phyloP scores from a whole-genome alignment of 2,329 filamentous ascomycete genomes.

The Raffaelea deltoideospora region DNA sequence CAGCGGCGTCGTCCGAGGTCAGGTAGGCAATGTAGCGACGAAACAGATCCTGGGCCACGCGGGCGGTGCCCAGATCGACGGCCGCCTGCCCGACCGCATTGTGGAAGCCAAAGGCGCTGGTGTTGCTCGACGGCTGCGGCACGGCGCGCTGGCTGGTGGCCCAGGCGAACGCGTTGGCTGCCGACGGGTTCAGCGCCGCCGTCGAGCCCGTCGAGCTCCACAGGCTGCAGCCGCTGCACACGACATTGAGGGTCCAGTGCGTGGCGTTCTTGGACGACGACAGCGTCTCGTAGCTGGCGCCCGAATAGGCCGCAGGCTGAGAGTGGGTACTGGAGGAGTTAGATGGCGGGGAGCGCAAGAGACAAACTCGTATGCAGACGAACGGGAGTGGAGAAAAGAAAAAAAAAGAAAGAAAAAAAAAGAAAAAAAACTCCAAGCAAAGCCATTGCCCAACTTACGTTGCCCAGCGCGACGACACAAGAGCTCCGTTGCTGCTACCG shows the following conservation, averaged over 20 bases:
- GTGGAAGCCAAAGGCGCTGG: slow-evolving; percentile 11
- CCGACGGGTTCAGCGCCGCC: slow-evolving; percentile 12
- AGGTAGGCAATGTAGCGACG: slow-evolving; percentile 5
- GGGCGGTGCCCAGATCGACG: slow-evolving; percentile 4
- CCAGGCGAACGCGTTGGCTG: slow-evolving; percentile 12
- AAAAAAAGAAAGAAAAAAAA: no score
- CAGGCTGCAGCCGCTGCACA: slow-evolving; percentile 13
- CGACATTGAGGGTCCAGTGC: slow-evolving; percentile 16
- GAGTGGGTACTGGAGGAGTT: no score
- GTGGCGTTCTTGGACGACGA: slow-evolving; percentile 11
- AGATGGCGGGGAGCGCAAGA: no score
- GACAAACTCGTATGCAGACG: no score
- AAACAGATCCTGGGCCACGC: slow-evolving; percentile 5
- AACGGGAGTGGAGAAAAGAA: no score
- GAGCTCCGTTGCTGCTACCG: slow-evolving; percentile 16
- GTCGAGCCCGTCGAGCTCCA: no score
- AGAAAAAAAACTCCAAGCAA: no score
- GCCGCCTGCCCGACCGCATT: slow-evolving; percentile 10
- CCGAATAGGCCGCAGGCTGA: slow-evolving; percentile 8
- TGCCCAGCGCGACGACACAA: slow-evolving; percentile 22
- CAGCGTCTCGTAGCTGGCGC: slow-evolving; percentile 11
- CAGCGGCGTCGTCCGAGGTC: no score
- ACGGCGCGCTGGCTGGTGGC: slow-evolving; percentile 10
- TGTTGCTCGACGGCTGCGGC: slow-evolving; percentile 11
- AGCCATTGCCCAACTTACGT: no score